Evolutionary conservation across 345 rosid genomes (phyloP).

Genomic region (Crucihimalaya himalaica): DNA sequence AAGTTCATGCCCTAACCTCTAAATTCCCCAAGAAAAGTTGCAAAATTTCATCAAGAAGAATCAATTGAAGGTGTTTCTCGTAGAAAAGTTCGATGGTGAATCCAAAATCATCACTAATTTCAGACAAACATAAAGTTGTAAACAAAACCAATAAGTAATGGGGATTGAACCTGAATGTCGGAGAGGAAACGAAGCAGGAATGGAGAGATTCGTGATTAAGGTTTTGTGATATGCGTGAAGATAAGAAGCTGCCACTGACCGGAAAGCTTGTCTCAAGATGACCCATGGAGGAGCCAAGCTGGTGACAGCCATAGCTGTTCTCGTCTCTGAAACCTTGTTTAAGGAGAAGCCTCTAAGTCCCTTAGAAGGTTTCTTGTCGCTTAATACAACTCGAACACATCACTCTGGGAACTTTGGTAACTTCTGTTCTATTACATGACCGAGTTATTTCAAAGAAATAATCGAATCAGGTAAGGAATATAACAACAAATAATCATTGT

Average conservation of each 20-base stretch:
- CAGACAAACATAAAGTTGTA: background rate
- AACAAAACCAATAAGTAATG: background rate
- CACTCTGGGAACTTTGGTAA: background rate
- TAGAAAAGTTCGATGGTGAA: constrained; percentile 5
- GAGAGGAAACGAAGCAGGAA: constrained; percentile 24
- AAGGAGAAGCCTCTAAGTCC: constrained; percentile 2
- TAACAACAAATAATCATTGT: background rate
- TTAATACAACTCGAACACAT: background rate
- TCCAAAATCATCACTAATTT: constrained; percentile 7
- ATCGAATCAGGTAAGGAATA: background rate
- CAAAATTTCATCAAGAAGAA: background rate
- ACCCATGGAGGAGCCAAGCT: constrained; percentile 43
- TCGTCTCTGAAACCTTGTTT: background rate
- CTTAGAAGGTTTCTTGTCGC: background rate
- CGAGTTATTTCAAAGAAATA: background rate
- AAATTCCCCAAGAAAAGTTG: background rate
- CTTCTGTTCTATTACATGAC: background rate
- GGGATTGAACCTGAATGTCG: constrained; percentile 50
- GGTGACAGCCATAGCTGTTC: constrained; percentile 48
- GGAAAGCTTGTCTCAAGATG: constrained; percentile 51
- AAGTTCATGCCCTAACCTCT: background rate
- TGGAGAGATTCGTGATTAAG: constrained; percentile 25
- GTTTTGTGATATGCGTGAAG: constrained; percentile 20
- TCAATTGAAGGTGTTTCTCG: constrained; percentile 5
- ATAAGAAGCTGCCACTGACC: constrained; percentile 41